Evolutionary conservation across 2,329 filamentous ascomycete species (phyloP), one percentile per base, ranked within the genome.

Genomic region (Magnaporthiopsis poae): DNA sequence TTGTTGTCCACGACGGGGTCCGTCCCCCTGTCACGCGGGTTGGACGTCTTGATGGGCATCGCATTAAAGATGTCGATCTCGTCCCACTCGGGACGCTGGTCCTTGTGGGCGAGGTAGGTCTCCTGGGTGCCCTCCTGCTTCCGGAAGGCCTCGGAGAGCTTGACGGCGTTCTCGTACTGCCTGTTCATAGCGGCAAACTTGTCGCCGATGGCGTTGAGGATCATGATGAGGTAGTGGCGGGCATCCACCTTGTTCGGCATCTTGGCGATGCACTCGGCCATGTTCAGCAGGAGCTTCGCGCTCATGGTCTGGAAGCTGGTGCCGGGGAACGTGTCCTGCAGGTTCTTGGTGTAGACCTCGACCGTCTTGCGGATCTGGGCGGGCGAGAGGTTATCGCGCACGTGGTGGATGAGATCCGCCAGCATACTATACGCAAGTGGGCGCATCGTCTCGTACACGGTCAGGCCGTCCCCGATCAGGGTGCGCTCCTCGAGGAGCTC

Each of bases 261-360:
- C 76, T 94, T 96, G 0, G 93, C 91, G 73, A 99, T 99, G 75
- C 92, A 96, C 73, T 99, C 96, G 0, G 94, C 95, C 92, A 99
- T 96, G 75, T 99, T 99, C 15, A 99, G 82, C 0, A 99, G 81
- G 2, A 99, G 82, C 77, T 98, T 99, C 0, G 95, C 96, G 72
- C 95, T 98, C 95, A 99, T 99, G 0, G 95, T 99, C 77, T 99
- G 96, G 74, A 99, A 99, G 77, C 94, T 99, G 0, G 96, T 98
- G 11, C 96, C 96, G 0, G 95, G 96, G 69, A 96, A 96, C 69
- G 91, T 92, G 76, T 98, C 95, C 73, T 96, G 92, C 29, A 99
- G 81, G 73, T 98, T 98, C 74, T 90, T 92, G 1, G 96, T 98
- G 77, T 99, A 99, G 4, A 99, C 95, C 74, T 96, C 91, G 12